Conservation (phyloP, 2,329 filamentous ascomycete species). For the Didymella sp. region DNA sequence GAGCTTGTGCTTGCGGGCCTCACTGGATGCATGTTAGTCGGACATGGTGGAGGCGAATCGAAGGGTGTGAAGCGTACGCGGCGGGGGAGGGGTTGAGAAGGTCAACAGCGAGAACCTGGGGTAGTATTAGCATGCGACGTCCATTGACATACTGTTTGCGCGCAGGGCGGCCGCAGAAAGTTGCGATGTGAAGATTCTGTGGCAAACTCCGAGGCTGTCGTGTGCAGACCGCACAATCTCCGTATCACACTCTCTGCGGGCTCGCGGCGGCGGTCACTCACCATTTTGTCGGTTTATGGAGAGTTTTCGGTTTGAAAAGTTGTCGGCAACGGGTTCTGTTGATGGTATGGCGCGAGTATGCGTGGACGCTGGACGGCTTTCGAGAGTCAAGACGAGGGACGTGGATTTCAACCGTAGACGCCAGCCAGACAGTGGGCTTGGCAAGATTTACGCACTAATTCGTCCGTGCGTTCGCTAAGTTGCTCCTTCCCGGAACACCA, state of each 20-base stretch:
- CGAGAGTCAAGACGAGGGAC: slow-evolving; percentile 16
- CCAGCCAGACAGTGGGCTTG: slow-evolving; percentile 7
- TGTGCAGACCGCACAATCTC: slow-evolving; percentile 35
- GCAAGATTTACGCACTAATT: slow-evolving; percentile 7
- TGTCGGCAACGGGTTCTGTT: slow-evolving; percentile 41
- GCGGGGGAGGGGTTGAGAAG: slow-evolving; percentile 98
- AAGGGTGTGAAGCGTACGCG: slow-evolving; percentile 56
- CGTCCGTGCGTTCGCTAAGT: slow-evolving; percentile 20
- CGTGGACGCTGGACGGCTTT: slow-evolving; percentile 45
- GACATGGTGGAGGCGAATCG: slow-evolving; percentile 20
- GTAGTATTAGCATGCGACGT: slow-evolving; percentile 21
- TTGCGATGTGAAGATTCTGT: slow-evolving; percentile 37
- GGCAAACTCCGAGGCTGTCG: slow-evolving; percentile 44
- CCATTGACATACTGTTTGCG: slow-evolving; percentile 23
- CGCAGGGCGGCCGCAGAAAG: slow-evolving; percentile 21
- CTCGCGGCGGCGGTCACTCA: slow-evolving; percentile 37
- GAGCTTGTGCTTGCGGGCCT: slow-evolving; percentile 99
- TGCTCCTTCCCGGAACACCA: slow-evolving; percentile 7
- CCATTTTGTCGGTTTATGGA: slow-evolving; percentile 50
- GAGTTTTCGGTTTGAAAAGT: slow-evolving; percentile 38
- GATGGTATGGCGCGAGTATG: slow-evolving; percentile 45
- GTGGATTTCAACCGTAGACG: slow-evolving; percentile 9
- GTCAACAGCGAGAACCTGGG: slow-evolving; percentile 99
- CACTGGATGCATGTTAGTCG: slow-evolving; percentile 54
- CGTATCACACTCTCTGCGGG: slow-evolving; percentile 15